phyloP scores from a whole-genome alignment of 148 eudicot genomes.

The Rhododendron vialii region DNA sequence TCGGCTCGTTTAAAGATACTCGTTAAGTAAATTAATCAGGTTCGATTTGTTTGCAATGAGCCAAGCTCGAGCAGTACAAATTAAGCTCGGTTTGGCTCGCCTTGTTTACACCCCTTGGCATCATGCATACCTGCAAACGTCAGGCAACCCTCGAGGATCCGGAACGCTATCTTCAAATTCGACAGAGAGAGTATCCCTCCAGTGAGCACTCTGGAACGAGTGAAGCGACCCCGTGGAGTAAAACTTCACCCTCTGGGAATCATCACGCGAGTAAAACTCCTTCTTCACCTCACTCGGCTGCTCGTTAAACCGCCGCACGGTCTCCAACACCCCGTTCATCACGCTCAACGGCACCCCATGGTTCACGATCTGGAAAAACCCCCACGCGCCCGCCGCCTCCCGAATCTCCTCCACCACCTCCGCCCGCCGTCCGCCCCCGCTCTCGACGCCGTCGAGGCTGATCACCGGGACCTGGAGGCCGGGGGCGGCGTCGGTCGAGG shows the following conservation, averaged over 20 bases:
- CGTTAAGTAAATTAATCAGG: too few relatives aligned
- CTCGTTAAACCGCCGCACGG: slow-evolving; percentile 26
- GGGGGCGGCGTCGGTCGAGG: neutral
- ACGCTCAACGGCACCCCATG: slow-evolving; percentile 19
- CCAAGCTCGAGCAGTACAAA: too few relatives aligned
- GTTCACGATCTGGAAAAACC: slow-evolving; percentile 24
- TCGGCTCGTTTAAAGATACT: too few relatives aligned
- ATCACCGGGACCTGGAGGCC: slow-evolving; percentile 4
- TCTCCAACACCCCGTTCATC: slow-evolving; percentile 15
- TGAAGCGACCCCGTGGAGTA: slow-evolving; percentile 18
- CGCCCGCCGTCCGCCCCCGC: neutral
- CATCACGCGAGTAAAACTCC: slow-evolving; percentile 30
- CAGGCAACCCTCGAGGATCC: slow-evolving; percentile 34
- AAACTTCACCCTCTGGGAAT: slow-evolving; percentile 17
- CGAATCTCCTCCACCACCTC: slow-evolving; percentile 17
- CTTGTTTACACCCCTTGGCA: too few relatives aligned
- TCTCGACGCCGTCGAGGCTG: slow-evolving; percentile 5
- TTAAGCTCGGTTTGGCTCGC: too few relatives aligned
- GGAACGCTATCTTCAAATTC: slow-evolving; percentile 25
- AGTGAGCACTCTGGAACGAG: slow-evolving; percentile 14
- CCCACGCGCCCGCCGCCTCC: slow-evolving; percentile 4
- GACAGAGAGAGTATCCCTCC: slow-evolving; percentile 37
- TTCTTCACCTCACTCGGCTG: slow-evolving; percentile 42
- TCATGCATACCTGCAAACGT: slow-evolving; percentile 31
- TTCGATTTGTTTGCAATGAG: too few relatives aligned